A percentile compares a stretch with the other conserved stretches of the same genome.
phyloP scores from a whole-genome alignment of 805 yeast species.

The Lachancea sp. region DNA sequence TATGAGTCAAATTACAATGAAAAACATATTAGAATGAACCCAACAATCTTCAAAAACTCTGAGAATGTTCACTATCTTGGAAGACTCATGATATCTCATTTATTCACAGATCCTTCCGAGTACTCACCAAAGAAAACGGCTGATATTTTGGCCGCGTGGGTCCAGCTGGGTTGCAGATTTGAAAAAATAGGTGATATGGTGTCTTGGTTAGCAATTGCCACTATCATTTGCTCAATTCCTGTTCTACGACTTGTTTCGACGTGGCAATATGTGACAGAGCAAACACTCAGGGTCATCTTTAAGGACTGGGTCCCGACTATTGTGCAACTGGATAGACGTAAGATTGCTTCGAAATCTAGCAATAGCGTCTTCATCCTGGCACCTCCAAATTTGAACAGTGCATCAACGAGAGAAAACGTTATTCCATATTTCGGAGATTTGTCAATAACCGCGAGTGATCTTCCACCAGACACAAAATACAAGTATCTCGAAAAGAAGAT shows the following conservation, averaged over 20 bases:
- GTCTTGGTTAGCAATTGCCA: constrained; percentile 87
- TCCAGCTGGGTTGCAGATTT: constrained; percentile 68
- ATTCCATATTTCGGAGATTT: constrained; percentile 91
- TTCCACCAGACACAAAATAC: constrained; percentile 23
- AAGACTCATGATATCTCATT: constrained; percentile 58
- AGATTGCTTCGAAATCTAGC: constrained; percentile 50
- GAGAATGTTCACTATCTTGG: constrained; percentile 73
- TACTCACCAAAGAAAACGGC: constrained; percentile 44
- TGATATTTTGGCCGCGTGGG: constrained; percentile 70
- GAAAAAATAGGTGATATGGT: constrained; percentile 87
- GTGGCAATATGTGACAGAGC: constrained; percentile 67
- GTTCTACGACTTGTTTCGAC: constrained; percentile 63
- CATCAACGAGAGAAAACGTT: constrained; percentile 67
- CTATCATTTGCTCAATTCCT: constrained; percentile 76
- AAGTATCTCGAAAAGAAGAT: constrained; percentile 57
- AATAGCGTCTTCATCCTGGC: constrained; percentile 63
- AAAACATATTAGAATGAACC: constrained; percentile 46
- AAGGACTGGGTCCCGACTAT: constrained; percentile 92
- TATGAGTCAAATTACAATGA: constrained; percentile 39
- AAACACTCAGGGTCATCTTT: constrained; percentile 51
- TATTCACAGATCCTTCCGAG: constrained; percentile 41
- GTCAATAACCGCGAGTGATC: constrained; percentile 38
- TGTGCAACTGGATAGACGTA: constrained; percentile 76
- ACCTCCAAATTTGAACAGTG: constrained; percentile 77
- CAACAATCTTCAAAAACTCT: constrained; percentile 65